A percentile compares a stretch with the other conserved stretches of the same genome.
Evolutionary conservation across 495 filamentous ascomycete genomes (phyloP).

Genomic region (Viridothelium virens): DNA sequence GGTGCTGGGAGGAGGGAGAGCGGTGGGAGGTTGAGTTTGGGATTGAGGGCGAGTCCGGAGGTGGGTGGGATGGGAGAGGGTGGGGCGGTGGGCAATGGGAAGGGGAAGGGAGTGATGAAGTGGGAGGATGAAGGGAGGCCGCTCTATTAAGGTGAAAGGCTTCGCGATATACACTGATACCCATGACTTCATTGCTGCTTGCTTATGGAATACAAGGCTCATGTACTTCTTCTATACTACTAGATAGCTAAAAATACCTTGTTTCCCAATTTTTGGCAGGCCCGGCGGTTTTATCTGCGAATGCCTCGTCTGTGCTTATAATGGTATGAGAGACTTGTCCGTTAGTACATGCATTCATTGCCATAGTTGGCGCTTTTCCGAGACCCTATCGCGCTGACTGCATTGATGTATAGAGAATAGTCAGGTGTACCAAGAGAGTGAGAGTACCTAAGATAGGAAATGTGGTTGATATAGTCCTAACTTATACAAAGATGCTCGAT

Average conservation of each 20-base stretch:
- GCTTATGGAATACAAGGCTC: not conserved
- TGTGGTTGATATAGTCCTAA: too few species aligned
- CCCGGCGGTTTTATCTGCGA: too few species aligned
- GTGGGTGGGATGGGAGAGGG: not conserved
- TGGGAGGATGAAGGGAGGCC: conserved; percentile 6
- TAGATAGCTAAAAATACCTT: not conserved
- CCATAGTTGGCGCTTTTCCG: too few species aligned
- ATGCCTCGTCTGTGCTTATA: too few species aligned
- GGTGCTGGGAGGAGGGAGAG: not conserved
- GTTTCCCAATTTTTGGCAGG: not conserved
- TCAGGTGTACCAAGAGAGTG: too few species aligned
- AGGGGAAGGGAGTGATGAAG: conserved; percentile 3
- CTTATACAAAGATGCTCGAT: too few species aligned
- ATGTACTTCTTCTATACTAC: not conserved
- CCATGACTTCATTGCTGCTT: conserved; percentile 3
- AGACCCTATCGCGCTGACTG: too few species aligned
- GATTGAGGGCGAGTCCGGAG: not conserved
- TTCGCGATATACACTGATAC: not conserved
- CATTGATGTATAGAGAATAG: too few species aligned
- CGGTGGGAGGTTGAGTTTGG: not conserved
- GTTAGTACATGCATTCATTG: too few species aligned
- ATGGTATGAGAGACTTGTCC: too few species aligned
- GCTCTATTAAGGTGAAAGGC: not conserved
- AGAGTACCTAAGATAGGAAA: too few species aligned
- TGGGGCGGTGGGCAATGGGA: not conserved